Evolutionary conservation across 2,329 filamentous ascomycete genomes (phyloP), one percentile per base, ranked within the genome.

Genomic region (Fusarium duplospermum): DNA sequence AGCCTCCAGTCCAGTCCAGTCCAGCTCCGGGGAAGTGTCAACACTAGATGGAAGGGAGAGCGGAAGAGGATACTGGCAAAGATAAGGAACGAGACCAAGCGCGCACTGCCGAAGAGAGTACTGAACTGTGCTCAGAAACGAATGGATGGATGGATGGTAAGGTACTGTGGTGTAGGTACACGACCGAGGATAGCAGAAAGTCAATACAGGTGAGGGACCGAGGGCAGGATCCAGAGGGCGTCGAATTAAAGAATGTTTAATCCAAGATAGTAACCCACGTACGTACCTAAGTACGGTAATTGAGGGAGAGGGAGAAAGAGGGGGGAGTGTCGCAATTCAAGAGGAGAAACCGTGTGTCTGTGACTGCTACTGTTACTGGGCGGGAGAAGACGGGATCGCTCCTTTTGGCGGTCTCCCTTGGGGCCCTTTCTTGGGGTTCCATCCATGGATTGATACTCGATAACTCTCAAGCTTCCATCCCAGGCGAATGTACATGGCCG

Each of bases 31-130:
- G 62, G 67, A 60, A 73, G 62, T 57, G 35, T 47, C 62, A 73
- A 60, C 57, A 59, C 24, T 18, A 16, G 40, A 45, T 45, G 24
- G 22, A 50, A 74, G 69, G 69, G 65, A 75, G 72, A 64, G 69
- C 64, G 66, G 61, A 66, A 67, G 62, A 72, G 50, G 35, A 50
- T 24, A 50, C 45, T 27, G 45, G 22, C 45, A 50, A 27, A 50
- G 45, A 75, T 74, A 74, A 72, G 69, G 50, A 72, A 73, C 36
- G 52, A 64, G 62, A 64, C 52, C 36, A 64, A 33, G 62, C 50
- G 33, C 42, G 33, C 42, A 62, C 13, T 62, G 29, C 59, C 40
- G 59, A 62, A 62, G 59, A 42, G 40, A 35, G 45, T n/a, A 50
- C 20, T 45, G 20, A 45, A 45, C 42, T 24, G 45, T 50, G 45